These are phyloP conservation scores for Penicillium dipodomyicola DNA, from an alignment of 495 filamentous ascomycete genomes.

Conservation along the genomic window DNA sequence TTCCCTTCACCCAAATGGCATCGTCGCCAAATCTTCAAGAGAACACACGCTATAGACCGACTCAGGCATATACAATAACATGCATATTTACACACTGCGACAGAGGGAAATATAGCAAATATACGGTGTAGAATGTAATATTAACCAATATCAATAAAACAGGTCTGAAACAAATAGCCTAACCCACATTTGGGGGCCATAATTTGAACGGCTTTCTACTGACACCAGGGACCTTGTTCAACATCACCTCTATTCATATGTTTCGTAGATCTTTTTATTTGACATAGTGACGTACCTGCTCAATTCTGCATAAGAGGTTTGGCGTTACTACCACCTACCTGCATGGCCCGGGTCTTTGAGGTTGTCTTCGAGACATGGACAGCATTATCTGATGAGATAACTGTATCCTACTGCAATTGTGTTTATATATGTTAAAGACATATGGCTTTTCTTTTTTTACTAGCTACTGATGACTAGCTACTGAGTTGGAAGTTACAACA, in stretches of 20 bases:
- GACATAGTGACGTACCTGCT: not conserved
- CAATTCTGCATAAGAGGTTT: not conserved
- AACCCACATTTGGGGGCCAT: not conserved
- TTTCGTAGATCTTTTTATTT: not conserved
- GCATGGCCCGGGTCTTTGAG: no score
- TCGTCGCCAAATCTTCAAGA: not conserved
- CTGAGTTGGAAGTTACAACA: not conserved
- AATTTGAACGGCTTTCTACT: not conserved
- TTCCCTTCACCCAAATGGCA: not conserved
- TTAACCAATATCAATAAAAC: not conserved
- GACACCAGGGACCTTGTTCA: not conserved
- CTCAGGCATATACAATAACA: not conserved
- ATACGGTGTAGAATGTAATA: not conserved
- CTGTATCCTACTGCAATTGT: not conserved
- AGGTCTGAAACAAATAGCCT: not conserved
- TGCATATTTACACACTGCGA: not conserved
- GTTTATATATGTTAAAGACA: not conserved
- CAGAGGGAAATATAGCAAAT: not conserved
- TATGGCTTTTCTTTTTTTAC: no score
- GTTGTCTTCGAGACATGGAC: no score
- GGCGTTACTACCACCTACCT: not conserved
- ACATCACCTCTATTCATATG: not conserved
- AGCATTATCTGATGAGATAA: not conserved
- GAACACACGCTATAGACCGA: not conserved
- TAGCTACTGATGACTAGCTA: not conserved